Evolutionary conservation across 371 early-diverging fungal species (phyloP).

Genomic region (Parasitella parasitica): DNA sequence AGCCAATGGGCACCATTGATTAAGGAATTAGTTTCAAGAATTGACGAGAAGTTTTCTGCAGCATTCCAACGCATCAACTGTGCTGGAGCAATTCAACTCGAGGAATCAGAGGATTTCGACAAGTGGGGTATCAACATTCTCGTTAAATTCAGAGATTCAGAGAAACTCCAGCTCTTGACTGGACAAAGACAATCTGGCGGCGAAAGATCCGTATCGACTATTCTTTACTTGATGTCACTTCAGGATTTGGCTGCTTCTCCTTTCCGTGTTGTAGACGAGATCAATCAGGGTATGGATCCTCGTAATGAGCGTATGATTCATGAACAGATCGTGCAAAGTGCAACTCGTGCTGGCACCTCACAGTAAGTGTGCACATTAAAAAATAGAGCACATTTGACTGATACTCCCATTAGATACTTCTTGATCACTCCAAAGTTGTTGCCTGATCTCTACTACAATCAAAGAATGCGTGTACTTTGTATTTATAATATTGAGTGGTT

Average conservation of each 20-base stretch:
- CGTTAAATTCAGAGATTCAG: slow-evolving; percentile 90
- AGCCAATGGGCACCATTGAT: slow-evolving; percentile 73
- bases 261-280: slow-evolving; percentile 99
- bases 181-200: slow-evolving; percentile 98
- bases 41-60: slow-evolving; percentile 70
- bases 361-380: slow-evolving; percentile 60
- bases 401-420: slow-evolving; percentile 70
- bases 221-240: slow-evolving; percentile 95
- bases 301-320: slow-evolving; percentile 97
- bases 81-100: slow-evolving; percentile 81
- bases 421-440: slow-evolving; percentile 99
- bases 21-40: slow-evolving; percentile 51
- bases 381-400: not conserved
- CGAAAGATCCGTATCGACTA: slow-evolving; percentile 94
- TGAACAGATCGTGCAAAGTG: slow-evolving; percentile 83
- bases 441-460: slow-evolving; percentile 92
- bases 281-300: slow-evolving; percentile 99
- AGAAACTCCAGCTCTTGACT: slow-evolving; percentile 85
- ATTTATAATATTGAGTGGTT: slow-evolving; percentile 95
- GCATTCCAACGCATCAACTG: slow-evolving; percentile 89
- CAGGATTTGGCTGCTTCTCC: slow-evolving; percentile 88
- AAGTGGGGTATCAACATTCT: slow-evolving; percentile 96
- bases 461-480: slow-evolving; percentile 89
- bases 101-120: slow-evolving; percentile 77
- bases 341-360: slow-evolving; percentile 62